Percentiles rank a stretch among this genome's conserved stretches.
Conservation (phyloP, 2,329 filamentous ascomycete genomes). For the Exophiala dermatitidis region DNA sequence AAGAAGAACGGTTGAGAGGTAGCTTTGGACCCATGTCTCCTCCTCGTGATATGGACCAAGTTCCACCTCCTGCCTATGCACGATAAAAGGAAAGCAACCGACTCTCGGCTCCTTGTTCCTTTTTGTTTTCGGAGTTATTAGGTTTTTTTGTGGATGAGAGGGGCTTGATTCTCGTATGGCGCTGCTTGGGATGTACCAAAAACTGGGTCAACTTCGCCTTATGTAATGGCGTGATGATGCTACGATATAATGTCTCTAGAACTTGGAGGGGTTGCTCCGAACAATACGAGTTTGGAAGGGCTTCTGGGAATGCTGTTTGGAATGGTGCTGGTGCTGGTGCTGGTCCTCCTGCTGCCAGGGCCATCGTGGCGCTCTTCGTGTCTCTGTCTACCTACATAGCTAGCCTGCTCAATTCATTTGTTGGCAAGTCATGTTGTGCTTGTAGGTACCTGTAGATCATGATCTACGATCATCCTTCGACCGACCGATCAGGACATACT, state of each 20-base stretch:
- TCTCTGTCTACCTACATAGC: too few species aligned
- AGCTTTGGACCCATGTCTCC: conserved; percentile 20
- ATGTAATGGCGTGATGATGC: conserved; percentile 11
- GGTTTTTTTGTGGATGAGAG: neutral
- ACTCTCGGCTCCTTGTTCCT: neutral
- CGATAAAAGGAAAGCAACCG: conserved; percentile 28
- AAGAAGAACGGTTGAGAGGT: conserved; percentile 63
- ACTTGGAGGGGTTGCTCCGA: neutral
- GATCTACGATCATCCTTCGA: too few species aligned
- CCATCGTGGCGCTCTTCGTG: too few species aligned
- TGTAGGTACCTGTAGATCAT: too few species aligned
- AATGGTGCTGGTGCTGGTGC: too few species aligned
- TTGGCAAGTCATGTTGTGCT: too few species aligned
- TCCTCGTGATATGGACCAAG: conserved; percentile 32
- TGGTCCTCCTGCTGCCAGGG: too few species aligned
- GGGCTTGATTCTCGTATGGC: neutral
- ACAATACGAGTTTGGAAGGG: too few species aligned
- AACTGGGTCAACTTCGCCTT: neutral
- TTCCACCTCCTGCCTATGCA: conserved; percentile 41
- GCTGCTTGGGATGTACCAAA: conserved; percentile 6
- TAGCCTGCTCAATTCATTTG: too few species aligned
- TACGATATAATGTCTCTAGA: conserved; percentile 17
- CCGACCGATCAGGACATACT: too few species aligned
- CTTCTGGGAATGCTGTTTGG: too few species aligned
- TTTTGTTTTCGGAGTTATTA: neutral